Evolutionary conservation across 257 asterid genomes (phyloP), one percentile per base, ranked within the genome.

Genomic region (Ehretia macrophylla): DNA sequence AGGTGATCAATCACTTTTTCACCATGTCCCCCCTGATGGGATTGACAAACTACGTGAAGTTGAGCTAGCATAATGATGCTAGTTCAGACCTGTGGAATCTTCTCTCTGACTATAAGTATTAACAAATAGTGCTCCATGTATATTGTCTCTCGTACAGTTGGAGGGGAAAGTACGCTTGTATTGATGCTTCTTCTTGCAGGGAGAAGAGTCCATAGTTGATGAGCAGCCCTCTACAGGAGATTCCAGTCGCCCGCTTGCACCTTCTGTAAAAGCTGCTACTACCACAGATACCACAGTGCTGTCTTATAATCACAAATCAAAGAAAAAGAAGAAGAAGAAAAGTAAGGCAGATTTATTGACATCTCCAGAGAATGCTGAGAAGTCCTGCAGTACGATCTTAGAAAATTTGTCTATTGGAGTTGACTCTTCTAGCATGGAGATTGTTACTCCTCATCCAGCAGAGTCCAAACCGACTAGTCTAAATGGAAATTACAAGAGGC

Each of bases 301-400:
- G 21, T 39, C 47, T 47, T 68, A 78, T 40, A 82, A 68, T 68
- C 74, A 20, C 56, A 85, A 84, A 69, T 77, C 82, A 42, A 83
- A 83, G 83, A 86, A 84, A 59, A 85, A 83, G 71, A 83, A 83
- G 65, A 83, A 80, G 86, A 83, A 83, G 69, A 90, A 90, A 59
- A 52, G 23, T 64, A 77, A 58, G 61, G 79, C 72, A 67, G 73
- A 72, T 58, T 32, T 42, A 22, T 65, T 58, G 42, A 35, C 69
- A 27, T 57, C 60, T 55, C 54, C 65, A 1, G 63, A 72, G 22
- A 74, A 77, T 52, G 72, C 47, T 58, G 69, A 66, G 12, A 64
- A 51, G 17, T 63, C 68, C 20, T 58, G 72, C 70, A 59, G 57
- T 47, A 68, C 66, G 51, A 47, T 66, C 67, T 56, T 88, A 48